Percentiles rank a stretch among this genome's conserved stretches.
Conservation (phyloP, 257 asterid genomes). For the Petunia secreta region DNA sequence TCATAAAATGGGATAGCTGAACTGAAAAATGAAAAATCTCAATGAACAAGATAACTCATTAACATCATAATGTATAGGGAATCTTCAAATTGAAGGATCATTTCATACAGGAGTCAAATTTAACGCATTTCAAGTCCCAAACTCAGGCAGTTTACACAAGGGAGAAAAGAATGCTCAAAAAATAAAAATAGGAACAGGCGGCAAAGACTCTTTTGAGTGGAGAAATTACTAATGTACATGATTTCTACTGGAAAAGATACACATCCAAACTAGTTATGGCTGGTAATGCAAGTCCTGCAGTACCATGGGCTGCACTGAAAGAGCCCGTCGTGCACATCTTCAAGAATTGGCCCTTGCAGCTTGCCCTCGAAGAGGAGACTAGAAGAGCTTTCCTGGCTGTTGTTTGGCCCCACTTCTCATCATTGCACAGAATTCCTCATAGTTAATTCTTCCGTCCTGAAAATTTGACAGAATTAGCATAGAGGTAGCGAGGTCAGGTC, state of each 20-base stretch:
- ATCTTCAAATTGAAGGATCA: neutral
- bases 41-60: neutral
- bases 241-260: neutral
- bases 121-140: neutral
- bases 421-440: constrained; percentile 84
- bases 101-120: constrained; percentile 9
- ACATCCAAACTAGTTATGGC: neutral
- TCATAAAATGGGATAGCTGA: too few species aligned
- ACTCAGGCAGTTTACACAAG: neutral
- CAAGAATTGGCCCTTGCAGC: neutral
- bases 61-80: neutral
- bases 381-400: constrained; percentile 55
- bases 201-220: neutral
- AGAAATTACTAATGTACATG: neutral
- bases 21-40: neutral
- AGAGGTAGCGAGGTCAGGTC: neutral
- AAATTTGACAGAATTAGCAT: constrained; percentile 19
- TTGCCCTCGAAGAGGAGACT: neutral
- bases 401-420: constrained; percentile 81
- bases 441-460: constrained; percentile 90
- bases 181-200: neutral
- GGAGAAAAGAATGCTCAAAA: neutral
- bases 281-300: neutral
- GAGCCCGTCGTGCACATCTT: neutral
- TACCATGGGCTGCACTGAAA: neutral